Percentiles rank a stretch among this genome's conserved stretches.
Evolutionary conservation across 176 grass and related monocot genomes (phyloP).

Genomic region (Lolium multiflorum): DNA sequence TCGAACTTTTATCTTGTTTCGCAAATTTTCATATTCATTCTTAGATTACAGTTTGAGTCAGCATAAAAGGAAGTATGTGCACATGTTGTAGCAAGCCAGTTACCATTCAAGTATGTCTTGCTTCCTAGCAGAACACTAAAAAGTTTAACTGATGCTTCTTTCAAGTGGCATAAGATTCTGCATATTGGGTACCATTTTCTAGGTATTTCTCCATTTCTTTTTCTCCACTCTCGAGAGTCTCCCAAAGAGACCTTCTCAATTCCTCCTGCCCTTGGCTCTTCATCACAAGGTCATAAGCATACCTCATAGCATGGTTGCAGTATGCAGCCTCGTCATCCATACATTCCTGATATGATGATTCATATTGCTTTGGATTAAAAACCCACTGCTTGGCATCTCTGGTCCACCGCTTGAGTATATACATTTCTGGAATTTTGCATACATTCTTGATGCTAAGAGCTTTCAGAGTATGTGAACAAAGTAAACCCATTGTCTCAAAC

Average conservation of each 20-base stretch:
- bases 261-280: conserved; percentile 74
- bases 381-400: conserved; percentile 78
- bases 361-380: conserved; percentile 68
- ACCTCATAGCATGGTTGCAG: conserved; percentile 78
- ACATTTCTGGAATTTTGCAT: conserved; percentile 69
- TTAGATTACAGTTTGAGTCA: conserved; percentile 48
- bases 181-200: conserved; percentile 56
- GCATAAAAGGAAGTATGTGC: neutral
- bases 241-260: conserved; percentile 67
- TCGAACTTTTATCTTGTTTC: conserved; percentile 33
- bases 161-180: conserved; percentile 62
- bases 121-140: conserved; percentile 30
- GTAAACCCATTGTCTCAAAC: conserved; percentile 86
- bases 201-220: conserved; percentile 65
- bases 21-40: conserved; percentile 20
- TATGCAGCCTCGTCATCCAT: conserved; percentile 59
- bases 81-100: conserved; percentile 25
- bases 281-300: conserved; percentile 77
- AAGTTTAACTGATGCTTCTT: conserved; percentile 26
- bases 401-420: conserved; percentile 84
- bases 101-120: conserved; percentile 1
- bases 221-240: conserved; percentile 60
- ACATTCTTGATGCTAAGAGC: conserved; percentile 76
- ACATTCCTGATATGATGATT: conserved; percentile 62
- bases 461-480: conserved; percentile 81